Conservation (phyloP, 2,329 filamentous ascomycete genomes). For the Fusarium luffae region DNA sequence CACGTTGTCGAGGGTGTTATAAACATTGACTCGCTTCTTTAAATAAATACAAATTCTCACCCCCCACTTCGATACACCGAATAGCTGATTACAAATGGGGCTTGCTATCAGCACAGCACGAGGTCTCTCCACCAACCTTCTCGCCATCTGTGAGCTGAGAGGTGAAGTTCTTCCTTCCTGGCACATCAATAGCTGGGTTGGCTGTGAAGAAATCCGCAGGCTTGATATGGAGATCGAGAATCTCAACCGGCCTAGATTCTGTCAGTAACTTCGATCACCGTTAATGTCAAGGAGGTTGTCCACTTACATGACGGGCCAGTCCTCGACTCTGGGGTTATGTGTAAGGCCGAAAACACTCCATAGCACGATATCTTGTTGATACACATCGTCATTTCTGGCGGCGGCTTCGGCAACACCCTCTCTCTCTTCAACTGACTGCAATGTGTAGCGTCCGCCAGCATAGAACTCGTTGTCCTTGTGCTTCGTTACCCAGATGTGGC, state of each 20-base stretch:
- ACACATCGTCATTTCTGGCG: constrained; percentile 9
- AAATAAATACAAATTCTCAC: neutral
- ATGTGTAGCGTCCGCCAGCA: constrained; percentile 56
- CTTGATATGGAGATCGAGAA: constrained; percentile 10
- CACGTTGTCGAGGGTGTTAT: too few relatives aligned
- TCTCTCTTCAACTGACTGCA: neutral
- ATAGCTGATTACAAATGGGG: neutral
- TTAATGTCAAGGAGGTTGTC: neutral
- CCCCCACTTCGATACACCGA: rapidly evolving
- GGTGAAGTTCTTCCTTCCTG: neutral
- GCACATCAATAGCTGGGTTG: constrained; percentile 14
- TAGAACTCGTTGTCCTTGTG: constrained; percentile 59
- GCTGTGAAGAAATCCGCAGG: constrained; percentile 14
- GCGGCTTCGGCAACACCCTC: constrained; percentile 13
- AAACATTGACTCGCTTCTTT: neutral
- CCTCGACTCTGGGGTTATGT: constrained; percentile 8
- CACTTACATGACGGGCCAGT: constrained; percentile 16
- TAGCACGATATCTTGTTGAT: constrained; percentile 13
- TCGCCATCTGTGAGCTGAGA: neutral
- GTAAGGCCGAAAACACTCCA: constrained; percentile 20
- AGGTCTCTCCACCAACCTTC: neutral
- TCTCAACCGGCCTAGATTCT: neutral
- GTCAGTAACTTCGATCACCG: neutral
- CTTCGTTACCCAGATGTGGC: constrained; percentile 60
- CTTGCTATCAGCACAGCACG: neutral